Conservation (phyloP, 331 rosid species). For the Acacia pycnantha region DNA sequence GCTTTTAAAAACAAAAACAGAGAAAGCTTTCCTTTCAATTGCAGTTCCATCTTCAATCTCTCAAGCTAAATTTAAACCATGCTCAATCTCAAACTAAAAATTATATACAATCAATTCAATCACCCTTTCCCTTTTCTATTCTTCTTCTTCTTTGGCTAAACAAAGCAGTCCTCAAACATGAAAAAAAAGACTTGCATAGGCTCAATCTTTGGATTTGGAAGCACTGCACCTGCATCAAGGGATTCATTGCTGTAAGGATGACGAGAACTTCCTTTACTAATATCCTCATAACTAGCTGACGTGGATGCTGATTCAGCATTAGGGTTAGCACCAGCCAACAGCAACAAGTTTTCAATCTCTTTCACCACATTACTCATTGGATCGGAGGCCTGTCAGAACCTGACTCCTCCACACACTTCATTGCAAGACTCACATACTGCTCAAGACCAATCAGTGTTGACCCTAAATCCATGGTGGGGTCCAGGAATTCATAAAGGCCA, state of each 20-base stretch:
- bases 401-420: slow-evolving; percentile 52
- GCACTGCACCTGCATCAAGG: slow-evolving; percentile 29
- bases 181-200: slow-evolving; percentile 16
- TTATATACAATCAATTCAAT: neutral
- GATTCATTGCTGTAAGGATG: slow-evolving; percentile 40
- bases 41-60: neutral
- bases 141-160: neutral
- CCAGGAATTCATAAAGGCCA: slow-evolving; percentile 45
- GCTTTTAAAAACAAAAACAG: neutral
- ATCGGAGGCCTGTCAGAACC: slow-evolving; percentile 50
- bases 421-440: slow-evolving; percentile 45
- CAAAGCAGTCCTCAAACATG: neutral
- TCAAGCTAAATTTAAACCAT: neutral
- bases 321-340: slow-evolving; percentile 41
- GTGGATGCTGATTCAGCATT: slow-evolving; percentile 42
- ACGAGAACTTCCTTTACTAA: slow-evolving; percentile 19
- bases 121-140: neutral
- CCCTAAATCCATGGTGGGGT: slow-evolving; percentile 33
- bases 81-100: neutral
- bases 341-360: slow-evolving; percentile 44
- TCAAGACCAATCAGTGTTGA: slow-evolving; percentile 39
- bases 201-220: slow-evolving; percentile 38
- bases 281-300: slow-evolving; percentile 43
- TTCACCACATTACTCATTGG: slow-evolving; percentile 48
- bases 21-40: neutral